Base-by-base conservation (phyloP, 1,284 basidiomycete genomes). In the Cutaneotrichosporon sp. region DNA sequence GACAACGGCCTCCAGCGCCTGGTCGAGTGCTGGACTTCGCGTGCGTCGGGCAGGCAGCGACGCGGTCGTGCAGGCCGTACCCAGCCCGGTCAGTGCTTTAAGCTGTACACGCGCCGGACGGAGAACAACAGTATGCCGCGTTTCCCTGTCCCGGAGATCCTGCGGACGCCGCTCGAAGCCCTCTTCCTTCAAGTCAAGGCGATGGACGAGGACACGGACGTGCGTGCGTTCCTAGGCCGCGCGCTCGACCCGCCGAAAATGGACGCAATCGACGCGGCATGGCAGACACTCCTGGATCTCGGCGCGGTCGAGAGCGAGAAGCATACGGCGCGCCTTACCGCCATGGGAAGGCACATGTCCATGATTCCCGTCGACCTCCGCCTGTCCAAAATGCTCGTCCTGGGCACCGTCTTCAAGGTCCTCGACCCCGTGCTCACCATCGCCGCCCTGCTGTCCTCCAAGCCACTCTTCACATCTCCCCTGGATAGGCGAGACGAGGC, bases 61-160 rank as follows among this genome's bases (percentile, higher is more conserved):
- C 84, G 93, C 60, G 95, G 94, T 69, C 87, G 94, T 76, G 94
- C 95, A 0, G 95, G 94, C 32, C 87, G 95, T 69, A 94, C 90
- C 1, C 87, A 88, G 72, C 88, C 90, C 0, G 92, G 92, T 2
- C 80, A 80, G 71, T 81, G 91, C 77, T 94, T 89, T 81, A 92
- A 93, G 77, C 82, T 97, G 4, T 97, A 90, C 77, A 91, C 90
- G 0, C 84, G 81, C 4, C 80, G 86, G 61, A 86, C 85, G 63
- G 90, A 91, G 71, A 88, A 89, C 72, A 83, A 84, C 64, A 84
- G 82, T 55, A 90, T 95, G 89, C 82, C 82, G 1, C 80, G 84
- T 13, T 92, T 90, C 79, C 88, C 91, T 5, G 82, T 88, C 1
- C 94, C 94, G 2, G 94, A 97, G 80, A 97, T 97, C 64, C 83